Evolutionary conservation across 2,329 filamentous ascomycete genomes (phyloP).

Genomic region (Zarea fungicola): DNA sequence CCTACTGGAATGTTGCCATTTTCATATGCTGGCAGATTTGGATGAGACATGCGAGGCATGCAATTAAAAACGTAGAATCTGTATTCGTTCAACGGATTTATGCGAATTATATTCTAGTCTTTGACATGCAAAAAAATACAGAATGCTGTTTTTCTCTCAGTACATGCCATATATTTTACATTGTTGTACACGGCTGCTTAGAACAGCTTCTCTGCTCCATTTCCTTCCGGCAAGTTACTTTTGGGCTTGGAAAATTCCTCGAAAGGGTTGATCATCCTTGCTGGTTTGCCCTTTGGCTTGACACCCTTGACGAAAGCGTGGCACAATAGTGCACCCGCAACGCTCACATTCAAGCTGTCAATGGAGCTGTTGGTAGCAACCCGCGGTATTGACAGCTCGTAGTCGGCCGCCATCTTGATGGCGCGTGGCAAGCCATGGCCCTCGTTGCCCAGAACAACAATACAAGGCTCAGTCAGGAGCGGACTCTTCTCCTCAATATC

Average conservation of each 20-base stretch:
- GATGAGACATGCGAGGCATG: no score
- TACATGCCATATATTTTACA: no score
- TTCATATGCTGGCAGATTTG: no score
- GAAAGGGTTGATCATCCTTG: not conserved
- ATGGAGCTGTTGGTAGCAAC: slow-evolving; percentile 52
- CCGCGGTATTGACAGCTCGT: slow-evolving; percentile 59
- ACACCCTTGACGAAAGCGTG: slow-evolving; percentile 56
- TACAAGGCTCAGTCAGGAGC: slow-evolving; percentile 57
- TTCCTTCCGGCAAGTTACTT: not conserved
- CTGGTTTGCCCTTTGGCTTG: not conserved
- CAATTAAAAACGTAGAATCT: no score
- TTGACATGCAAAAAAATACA: no score
- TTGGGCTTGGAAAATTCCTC: no score
- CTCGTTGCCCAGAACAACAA: slow-evolving; percentile 81
- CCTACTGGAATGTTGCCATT: not conserved
- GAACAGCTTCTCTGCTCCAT: not conserved
- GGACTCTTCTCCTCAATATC: slow-evolving; percentile 47
- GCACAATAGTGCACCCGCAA: slow-evolving; percentile 74
- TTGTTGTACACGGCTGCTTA: not conserved
- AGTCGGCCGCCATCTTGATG: slow-evolving; percentile 62
- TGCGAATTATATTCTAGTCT: not conserved
- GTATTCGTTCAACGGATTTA: no score
- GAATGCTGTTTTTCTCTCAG: no score
- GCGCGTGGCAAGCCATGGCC: slow-evolving; percentile 64
- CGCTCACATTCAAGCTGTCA: slow-evolving; percentile 91